These are phyloP conservation scores for Boehmeria nivea DNA, from an alignment of 306 rosid species.

Conservation along the genomic window DNA sequence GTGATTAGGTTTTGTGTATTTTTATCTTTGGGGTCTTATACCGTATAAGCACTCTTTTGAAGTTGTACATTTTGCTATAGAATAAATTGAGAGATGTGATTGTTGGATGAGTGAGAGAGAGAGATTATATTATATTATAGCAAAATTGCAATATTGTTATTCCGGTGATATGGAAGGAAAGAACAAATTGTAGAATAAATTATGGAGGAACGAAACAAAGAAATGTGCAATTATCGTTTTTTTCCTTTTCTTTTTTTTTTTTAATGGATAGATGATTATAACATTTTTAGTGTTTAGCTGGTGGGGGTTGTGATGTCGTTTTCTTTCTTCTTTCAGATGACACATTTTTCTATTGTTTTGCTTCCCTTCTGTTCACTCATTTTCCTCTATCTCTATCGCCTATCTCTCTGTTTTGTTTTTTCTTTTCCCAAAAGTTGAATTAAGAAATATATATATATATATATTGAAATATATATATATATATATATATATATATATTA, in stretches of 20 bases:
- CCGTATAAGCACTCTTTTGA: constrained; percentile 15
- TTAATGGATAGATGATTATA: too few species aligned
- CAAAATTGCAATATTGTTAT: constrained; percentile 27
- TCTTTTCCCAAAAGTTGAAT: not conserved
- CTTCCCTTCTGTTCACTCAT: constrained; percentile 12
- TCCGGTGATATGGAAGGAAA: too few species aligned
- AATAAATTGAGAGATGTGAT: constrained; percentile 24
- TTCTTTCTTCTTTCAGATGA: constrained; percentile 23
- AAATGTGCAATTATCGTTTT: too few species aligned
- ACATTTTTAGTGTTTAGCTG: too few species aligned
- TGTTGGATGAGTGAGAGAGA: not conserved
- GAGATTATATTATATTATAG: constrained; percentile 13
- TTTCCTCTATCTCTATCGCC: not conserved
- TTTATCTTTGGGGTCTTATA: not conserved
- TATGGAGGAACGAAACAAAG: not conserved
- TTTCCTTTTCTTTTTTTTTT: too few species aligned
- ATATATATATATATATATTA: too few species aligned
- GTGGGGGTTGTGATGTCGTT: constrained; percentile 28
- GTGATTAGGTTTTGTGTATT: not conserved
- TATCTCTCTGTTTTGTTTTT: not conserved
- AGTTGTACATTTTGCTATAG: constrained; percentile 41
- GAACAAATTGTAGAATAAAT: constrained; percentile 16
- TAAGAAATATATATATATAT: not conserved
- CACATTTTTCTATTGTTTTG: not conserved
- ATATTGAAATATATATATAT: too few species aligned